Conservation (phyloP, 345 rosid species). For the Salix caprea region DNA sequence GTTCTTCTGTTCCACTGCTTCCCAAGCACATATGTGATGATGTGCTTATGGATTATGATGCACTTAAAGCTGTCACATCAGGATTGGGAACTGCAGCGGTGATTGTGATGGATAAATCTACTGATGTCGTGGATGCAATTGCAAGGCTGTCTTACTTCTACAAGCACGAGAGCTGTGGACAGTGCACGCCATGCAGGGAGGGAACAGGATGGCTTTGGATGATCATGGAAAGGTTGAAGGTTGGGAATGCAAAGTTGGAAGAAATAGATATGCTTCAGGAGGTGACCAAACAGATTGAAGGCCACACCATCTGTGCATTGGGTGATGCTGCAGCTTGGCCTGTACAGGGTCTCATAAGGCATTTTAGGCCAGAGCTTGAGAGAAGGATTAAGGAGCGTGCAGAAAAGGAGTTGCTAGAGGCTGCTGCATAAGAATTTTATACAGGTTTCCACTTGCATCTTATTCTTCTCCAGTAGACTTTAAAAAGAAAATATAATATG, state of each 20-base stretch:
- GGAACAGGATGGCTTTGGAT: conserved; percentile 99
- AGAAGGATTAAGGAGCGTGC: conserved; percentile 89
- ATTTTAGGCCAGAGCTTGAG: conserved; percentile 97
- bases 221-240: conserved; percentile 97
- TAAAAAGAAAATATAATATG: background rate
- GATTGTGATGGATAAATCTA: conserved; percentile 96
- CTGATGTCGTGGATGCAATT: conserved; percentile 96
- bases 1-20: conserved; percentile 86
- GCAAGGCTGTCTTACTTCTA: conserved; percentile 96
- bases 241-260: conserved; percentile 91
- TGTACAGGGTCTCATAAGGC: conserved; percentile 92
- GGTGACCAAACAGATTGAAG: conserved; percentile 96
- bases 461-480: background rate
- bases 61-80: conserved; percentile 90
- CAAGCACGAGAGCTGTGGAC: conserved; percentile 98
- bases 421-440: conserved; percentile 54
- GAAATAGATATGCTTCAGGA: conserved; percentile 99
- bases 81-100: conserved; percentile 97
- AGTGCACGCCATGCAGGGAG: conserved; percentile 97
- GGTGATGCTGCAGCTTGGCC: conserved; percentile 99
- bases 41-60: conserved; percentile 95
- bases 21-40: conserved; percentile 86
- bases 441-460: conserved; percentile 27
- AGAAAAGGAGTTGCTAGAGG: conserved; percentile 84
- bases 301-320: conserved; percentile 95